A percentile compares a stretch with the other conserved stretches of the same genome.
Evolutionary conservation across 345 rosid species (phyloP).

Genomic region (Eucalyptus albens): DNA sequence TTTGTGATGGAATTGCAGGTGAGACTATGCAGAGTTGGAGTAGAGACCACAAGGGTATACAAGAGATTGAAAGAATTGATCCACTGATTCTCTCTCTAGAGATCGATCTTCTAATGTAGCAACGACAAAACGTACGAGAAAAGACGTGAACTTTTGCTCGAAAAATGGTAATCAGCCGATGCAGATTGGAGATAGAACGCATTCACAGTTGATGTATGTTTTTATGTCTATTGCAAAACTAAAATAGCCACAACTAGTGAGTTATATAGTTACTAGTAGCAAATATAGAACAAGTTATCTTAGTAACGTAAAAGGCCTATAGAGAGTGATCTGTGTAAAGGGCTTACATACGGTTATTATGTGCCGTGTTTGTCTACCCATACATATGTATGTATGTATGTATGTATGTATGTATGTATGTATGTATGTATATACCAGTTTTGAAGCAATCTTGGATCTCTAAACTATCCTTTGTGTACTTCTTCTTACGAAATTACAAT

Average conservation of each 20-base stretch:
- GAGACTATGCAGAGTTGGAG: constrained; percentile 32
- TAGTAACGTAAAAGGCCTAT: neutral
- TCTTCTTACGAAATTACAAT: neutral
- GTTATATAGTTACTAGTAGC: neutral
- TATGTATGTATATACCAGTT: neutral
- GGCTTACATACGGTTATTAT: neutral
- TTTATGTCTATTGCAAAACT: neutral
- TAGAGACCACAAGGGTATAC: constrained; percentile 26
- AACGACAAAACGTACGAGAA: neutral
- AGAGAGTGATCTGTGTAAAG: neutral
- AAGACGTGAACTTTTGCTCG: neutral
- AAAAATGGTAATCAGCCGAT: neutral
- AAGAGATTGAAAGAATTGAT: constrained; percentile 25
- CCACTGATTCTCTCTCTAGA: neutral
- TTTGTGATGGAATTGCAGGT: constrained; percentile 10
- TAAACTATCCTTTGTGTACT: neutral
- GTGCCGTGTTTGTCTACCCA: neutral
- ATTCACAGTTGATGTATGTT: neutral
- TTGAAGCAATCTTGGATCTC: neutral
- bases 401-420: too few relatives aligned
- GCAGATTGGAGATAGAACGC: neutral
- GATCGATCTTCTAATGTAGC: neutral
- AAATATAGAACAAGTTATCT: neutral
- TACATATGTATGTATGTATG: neutral
- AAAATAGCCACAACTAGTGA: neutral